Evolutionary conservation across 495 filamentous ascomycete species (phyloP).

Genomic region (Ramalina intermedia): DNA sequence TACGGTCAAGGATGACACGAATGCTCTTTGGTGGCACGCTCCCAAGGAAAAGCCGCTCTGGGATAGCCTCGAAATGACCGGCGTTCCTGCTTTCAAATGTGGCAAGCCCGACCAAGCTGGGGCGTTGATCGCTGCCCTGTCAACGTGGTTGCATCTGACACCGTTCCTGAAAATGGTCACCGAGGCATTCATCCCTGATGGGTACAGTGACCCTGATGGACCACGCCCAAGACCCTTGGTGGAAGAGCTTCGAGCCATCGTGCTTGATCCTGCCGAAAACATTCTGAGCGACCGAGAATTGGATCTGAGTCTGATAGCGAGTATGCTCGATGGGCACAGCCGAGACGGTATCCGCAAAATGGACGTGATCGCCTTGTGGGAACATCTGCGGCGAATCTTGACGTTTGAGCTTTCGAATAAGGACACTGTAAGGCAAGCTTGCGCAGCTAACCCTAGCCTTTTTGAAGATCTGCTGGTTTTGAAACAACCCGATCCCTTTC

Average conservation of each 20-base stretch:
- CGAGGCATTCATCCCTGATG: constrained; percentile 33
- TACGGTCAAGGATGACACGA: constrained; percentile 45
- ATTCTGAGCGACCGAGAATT: constrained; percentile 1
- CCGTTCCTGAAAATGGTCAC: constrained; percentile 45
- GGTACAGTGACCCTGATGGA: constrained; percentile 23
- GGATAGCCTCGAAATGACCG: constrained; percentile 54
- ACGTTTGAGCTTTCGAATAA: constrained; percentile 10
- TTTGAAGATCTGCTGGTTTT: constrained; percentile 11
- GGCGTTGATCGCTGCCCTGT: constrained; percentile 36
- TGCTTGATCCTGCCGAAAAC: not conserved
- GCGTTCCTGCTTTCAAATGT: constrained; percentile 38
- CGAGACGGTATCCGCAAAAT: constrained; percentile 19
- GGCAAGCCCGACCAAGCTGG: constrained; percentile 31
- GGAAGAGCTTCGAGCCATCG: constrained; percentile 27
- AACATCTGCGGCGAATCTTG: constrained; percentile 12
- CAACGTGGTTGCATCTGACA: constrained; percentile 43
- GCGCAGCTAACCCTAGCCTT: not conserved
- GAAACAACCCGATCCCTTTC: constrained; percentile 14
- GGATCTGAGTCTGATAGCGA: not conserved
- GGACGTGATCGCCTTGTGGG: constrained; percentile 22
- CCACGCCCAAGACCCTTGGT: constrained; percentile 15
- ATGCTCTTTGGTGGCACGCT: constrained; percentile 48
- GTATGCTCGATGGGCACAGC: constrained; percentile 14
- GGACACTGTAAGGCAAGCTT: constrained; percentile 1
- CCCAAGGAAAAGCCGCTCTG: constrained; percentile 53